Conservation (phyloP, 1,284 basidiomycete genomes). For the Irpex rosettiformis region DNA sequence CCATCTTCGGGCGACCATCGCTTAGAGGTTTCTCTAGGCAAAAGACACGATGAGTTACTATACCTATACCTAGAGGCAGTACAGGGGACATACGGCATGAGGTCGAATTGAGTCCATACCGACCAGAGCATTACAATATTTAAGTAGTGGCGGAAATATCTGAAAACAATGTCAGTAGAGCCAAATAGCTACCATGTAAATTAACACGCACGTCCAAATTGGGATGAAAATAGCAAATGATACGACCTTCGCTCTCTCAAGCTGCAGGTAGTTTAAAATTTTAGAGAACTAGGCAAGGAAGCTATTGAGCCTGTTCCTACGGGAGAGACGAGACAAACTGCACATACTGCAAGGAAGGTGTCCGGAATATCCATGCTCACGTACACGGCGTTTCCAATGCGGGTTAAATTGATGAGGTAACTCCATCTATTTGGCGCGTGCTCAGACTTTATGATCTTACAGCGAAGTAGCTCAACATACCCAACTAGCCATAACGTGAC, state of each 20-base stretch:
- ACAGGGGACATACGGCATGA: conserved; percentile 65
- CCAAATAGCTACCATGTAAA: conserved; percentile 17
- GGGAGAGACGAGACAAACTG: neutral
- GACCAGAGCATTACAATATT: conserved; percentile 88
- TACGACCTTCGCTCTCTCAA: conserved; percentile 59
- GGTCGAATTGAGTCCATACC: conserved; percentile 79
- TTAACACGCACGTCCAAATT: conserved; percentile 73
- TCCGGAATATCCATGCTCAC: conserved; percentile 98
- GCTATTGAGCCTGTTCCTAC: neutral
- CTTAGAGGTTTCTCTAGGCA: conserved; percentile 49
- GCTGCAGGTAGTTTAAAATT: conserved; percentile 81
- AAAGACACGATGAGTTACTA: neutral
- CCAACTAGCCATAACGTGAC: conserved; percentile 96
- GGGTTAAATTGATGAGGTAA: conserved; percentile 78
- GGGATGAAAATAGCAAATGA: conserved; percentile 69
- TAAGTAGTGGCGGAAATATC: conserved; percentile 95
- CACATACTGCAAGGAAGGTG: conserved; percentile 76
- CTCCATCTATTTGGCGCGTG: conserved; percentile 64
- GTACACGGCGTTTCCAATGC: conserved; percentile 91
- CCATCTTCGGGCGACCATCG: conserved; percentile 65
- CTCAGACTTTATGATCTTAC: neutral
- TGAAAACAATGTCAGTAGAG: conserved; percentile 28
- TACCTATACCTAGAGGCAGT: conserved; percentile 3
- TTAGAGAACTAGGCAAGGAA: conserved; percentile 64
- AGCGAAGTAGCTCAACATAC: conserved; percentile 34